Evolutionary conservation across 345 rosid genomes (phyloP), one percentile per base, ranked within the genome.

Genomic region (Salix dunnii): DNA sequence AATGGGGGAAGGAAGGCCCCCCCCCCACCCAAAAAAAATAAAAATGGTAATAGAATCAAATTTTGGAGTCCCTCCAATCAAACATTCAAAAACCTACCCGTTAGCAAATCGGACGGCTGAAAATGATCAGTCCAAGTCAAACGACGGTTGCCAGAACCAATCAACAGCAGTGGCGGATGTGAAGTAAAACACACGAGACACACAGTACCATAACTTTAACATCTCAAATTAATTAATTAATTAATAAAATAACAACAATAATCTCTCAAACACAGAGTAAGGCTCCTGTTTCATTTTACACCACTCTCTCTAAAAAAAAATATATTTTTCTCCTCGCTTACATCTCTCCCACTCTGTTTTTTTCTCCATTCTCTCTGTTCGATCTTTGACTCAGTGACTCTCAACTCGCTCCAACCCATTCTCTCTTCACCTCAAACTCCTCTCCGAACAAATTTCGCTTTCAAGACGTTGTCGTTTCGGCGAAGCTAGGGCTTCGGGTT

Each of bases 401-500:
- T 10, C 62, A 66, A 28, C 28, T 40, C 48, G 67, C 48, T 74
- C 17, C 28, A 9, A 30, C 51, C 12, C 49, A 42, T 18, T 35
- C 33, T 28, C 65, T 33, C 38, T 16, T 42, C 10, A 6, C 48
- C 30, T 74, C 33, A 28, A 64, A 43, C 36, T 42, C 12, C 35
- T 31, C 77, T 12, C 5, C 13, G 12, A 58, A 23, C 27, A 23
- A 58, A 23, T 23, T n/a, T 9, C 28, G 11, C 63, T 25, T 58
- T n/a, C 5, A n/a, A 58, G 63, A 23, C 63, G 63, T 3, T 23
- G 28, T 10, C 28, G 40, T 33, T 33, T 66, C n/a, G 23, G 27
- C 8, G 69, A 11, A 23, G 63, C 36, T 74, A 48, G 81, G 70
- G 69, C 73, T 81, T 71, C 80, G 53, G 49, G 65, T 74, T 80